Percentiles rank a stretch among this genome's conserved stretches.
phyloP scores from a whole-genome alignment of 2,329 filamentous ascomycete species.

The Pseudofabraea citricarpa region DNA sequence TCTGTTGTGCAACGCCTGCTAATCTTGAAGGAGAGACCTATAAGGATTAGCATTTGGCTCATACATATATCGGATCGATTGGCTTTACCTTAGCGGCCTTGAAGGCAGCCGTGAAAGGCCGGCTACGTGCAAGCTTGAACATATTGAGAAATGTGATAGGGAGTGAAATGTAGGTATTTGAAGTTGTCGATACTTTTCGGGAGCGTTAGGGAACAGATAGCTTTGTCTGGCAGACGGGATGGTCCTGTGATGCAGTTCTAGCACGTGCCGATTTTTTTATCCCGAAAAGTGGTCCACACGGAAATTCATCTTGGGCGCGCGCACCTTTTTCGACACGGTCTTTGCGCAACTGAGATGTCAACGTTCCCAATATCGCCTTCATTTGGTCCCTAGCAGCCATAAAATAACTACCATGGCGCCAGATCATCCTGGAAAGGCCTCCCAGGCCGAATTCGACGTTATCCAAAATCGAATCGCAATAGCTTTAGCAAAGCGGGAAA shows the following conservation, averaged over 20 bases:
- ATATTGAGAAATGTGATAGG: constrained; percentile 47
- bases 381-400: too few species aligned
- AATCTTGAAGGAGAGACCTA: constrained; percentile 47
- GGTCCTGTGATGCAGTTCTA: constrained; percentile 2
- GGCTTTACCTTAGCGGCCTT: constrained; percentile 68
- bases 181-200: constrained; percentile 12
- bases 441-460: constrained; percentile 23
- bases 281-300: not conserved
- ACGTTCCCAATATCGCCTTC: too few species aligned
- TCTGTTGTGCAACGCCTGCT: constrained; percentile 65
- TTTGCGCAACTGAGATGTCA: too few species aligned
- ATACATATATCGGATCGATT: constrained; percentile 11
- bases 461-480: constrained; percentile 27
- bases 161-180: not conserved
- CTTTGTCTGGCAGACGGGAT: constrained; percentile 13
- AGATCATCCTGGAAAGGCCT: constrained; percentile 14
- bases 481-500: constrained; percentile 26
- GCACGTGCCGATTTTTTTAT: constrained; percentile 15
- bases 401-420: constrained; percentile 11
- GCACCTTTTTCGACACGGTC: too few species aligned
- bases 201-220: constrained; percentile 4
- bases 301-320: not conserved
- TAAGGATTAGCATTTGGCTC: constrained; percentile 23
- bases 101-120: constrained; percentile 75
- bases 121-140: constrained; percentile 83